phyloP scores from a whole-genome alignment of 768 basidiomycete genomes.

The Hypsizygus marmoreus region DNA sequence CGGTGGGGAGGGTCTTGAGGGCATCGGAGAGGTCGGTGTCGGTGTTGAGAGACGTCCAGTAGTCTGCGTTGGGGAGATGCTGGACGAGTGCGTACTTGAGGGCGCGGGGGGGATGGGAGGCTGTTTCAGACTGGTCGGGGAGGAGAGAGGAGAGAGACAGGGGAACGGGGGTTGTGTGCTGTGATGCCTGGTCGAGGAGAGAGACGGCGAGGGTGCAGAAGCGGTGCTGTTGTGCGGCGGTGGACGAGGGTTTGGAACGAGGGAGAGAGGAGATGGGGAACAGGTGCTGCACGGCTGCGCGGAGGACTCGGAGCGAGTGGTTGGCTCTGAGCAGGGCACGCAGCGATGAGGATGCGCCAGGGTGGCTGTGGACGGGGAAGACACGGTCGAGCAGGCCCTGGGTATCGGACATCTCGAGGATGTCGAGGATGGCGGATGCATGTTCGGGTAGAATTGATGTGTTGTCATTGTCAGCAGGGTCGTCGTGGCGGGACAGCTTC shows the following conservation, averaged over 20 bases:
- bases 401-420: slow-evolving; percentile 65
- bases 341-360: slow-evolving; percentile 47
- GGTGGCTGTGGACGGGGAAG: slow-evolving; percentile 53
- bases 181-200: slow-evolving; percentile 71
- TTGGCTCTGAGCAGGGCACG: slow-evolving; percentile 55
- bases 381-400: slow-evolving; percentile 83
- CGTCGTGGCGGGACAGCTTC: slow-evolving; percentile 45
- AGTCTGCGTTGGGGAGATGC: slow-evolving; percentile 73
- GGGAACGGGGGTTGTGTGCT: slow-evolving; percentile 43
- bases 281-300: slow-evolving; percentile 67
- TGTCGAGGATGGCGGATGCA: slow-evolving; percentile 58
- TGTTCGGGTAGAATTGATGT: slow-evolving; percentile 23
- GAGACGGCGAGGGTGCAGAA: slow-evolving; percentile 77
- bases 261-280: slow-evolving; percentile 68
- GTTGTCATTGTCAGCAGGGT: background rate
- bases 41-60: slow-evolving; percentile 74
- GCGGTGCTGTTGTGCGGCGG: slow-evolving; percentile 67
- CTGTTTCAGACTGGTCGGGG: slow-evolving; percentile 14
- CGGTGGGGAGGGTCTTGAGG: slow-evolving; percentile 56
- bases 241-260: slow-evolving; percentile 61
- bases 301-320: slow-evolving; percentile 56
- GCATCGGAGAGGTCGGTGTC: slow-evolving; percentile 37
- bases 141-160: slow-evolving; percentile 50
- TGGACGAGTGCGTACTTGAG: slow-evolving; percentile 79
- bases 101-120: slow-evolving; percentile 27